A percentile compares a stretch with the other conserved stretches of the same genome.
Evolutionary conservation across 2,329 filamentous ascomycete genomes (phyloP).

Genomic region (Venturiaceae sp.): DNA sequence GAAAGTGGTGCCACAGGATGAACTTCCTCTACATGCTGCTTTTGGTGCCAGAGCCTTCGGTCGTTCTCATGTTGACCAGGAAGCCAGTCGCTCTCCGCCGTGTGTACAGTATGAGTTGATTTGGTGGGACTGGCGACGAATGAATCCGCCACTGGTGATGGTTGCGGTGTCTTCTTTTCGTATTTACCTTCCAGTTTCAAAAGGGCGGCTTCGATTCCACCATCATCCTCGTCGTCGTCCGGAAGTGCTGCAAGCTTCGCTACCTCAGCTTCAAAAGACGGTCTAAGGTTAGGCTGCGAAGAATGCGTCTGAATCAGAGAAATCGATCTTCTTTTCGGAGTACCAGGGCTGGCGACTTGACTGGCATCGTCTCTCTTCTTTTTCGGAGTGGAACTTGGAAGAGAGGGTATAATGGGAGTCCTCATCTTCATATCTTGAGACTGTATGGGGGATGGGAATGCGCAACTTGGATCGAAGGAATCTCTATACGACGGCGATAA

Average conservation of each 20-base stretch:
- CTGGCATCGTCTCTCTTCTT: not conserved
- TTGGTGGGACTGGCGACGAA: not conserved
- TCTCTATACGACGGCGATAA: slow-evolving; percentile 29
- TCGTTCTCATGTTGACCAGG: not conserved
- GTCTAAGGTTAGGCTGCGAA: slow-evolving; percentile 44
- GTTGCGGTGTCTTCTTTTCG: slow-evolving; percentile 34
- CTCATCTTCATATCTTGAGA: not conserved
- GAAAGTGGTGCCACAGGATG: slow-evolving; percentile 11
- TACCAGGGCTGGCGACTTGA: not conserved
- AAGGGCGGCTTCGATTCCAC: slow-evolving; percentile 85
- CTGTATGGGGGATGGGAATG: not conserved
- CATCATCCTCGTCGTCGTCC: slow-evolving; percentile 64
- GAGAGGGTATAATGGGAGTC: not conserved
- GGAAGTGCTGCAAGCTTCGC: slow-evolving; percentile 80
- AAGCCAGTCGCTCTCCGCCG: not conserved
- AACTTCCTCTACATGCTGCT: slow-evolving; percentile 6
- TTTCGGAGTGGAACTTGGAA: not conserved
- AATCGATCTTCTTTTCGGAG: slow-evolving; percentile 21
- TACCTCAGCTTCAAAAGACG: slow-evolving; percentile 82
- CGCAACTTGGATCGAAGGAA: slow-evolving; percentile 18
- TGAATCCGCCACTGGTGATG: slow-evolving; percentile 24
- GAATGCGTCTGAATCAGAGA: slow-evolving; percentile 42
- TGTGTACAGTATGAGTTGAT: not conserved
- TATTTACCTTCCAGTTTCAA: slow-evolving; percentile 87
- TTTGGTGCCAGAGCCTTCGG: not conserved